Conservation (phyloP, 192 early-diverging fungal species). For the Coemansia guatemalensis region DNA sequence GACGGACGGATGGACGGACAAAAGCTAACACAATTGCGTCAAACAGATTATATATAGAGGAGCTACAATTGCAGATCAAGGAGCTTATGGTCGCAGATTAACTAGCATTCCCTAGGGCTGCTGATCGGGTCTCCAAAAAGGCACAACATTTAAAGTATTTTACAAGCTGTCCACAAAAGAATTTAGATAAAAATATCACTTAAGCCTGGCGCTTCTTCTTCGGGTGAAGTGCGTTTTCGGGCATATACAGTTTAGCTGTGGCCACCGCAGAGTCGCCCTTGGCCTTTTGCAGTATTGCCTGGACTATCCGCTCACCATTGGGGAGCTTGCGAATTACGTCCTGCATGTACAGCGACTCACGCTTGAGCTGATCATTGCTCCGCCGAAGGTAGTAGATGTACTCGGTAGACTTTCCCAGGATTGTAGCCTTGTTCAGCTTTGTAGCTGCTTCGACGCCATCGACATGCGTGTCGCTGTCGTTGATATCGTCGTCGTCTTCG, state of each 20-base stretch:
- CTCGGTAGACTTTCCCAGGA: constrained; percentile 87
- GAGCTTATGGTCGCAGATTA: neutral
- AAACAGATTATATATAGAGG: too few relatives aligned
- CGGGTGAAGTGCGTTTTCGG: constrained; percentile 22
- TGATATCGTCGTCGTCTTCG: constrained; percentile 40
- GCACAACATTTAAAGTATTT: neutral
- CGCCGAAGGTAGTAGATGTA: constrained; percentile 69
- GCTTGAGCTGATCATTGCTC: constrained; percentile 38
- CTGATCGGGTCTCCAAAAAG: neutral
- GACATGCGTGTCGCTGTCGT: constrained; percentile 52
- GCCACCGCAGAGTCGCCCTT: constrained; percentile 29
- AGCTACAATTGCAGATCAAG: neutral
- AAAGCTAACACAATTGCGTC: too few relatives aligned
- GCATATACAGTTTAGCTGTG: constrained; percentile 26
- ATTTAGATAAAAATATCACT: constrained; percentile 3
- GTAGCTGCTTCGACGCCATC: constrained; percentile 85
- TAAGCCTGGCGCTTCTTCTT: constrained; percentile 16
- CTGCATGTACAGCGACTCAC: constrained; percentile 43
- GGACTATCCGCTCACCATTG: constrained; percentile 29
- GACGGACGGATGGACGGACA: too few relatives aligned
- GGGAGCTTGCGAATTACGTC: constrained; percentile 32
- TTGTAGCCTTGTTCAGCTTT: constrained; percentile 93
- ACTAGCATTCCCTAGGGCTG: neutral
- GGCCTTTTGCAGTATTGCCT: constrained; percentile 21
- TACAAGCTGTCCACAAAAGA: neutral